phyloP scores from a whole-genome alignment of 192 early-diverging fungal genomes.

The Chytriomyces sp. region DNA sequence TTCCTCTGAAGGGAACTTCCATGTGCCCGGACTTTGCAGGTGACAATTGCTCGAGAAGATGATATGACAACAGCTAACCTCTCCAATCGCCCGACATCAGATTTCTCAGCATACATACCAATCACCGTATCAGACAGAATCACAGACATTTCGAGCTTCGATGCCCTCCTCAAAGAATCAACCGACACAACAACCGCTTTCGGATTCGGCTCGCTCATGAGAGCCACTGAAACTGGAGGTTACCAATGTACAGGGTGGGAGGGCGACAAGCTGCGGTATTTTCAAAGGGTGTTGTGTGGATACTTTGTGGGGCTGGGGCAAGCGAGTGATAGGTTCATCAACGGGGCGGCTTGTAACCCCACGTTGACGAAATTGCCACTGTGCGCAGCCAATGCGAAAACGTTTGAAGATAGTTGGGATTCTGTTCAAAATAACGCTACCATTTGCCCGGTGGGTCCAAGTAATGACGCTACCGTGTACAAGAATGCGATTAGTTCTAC shows the following conservation, averaged over 20 bases:
- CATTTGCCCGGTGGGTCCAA: not conserved
- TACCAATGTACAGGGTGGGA: not conserved
- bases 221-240: not conserved
- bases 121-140: not conserved
- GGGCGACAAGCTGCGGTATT: not conserved
- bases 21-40: slow-evolving; percentile 20
- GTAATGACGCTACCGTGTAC: not conserved
- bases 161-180: not conserved
- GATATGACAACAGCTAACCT: not conserved
- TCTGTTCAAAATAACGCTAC: not conserved
- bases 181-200: not conserved
- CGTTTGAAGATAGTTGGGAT: not conserved
- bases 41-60: not conserved
- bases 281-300: not conserved
- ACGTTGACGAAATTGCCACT: not conserved
- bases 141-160: not conserved
- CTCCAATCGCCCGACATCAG: not conserved
- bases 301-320: slow-evolving; percentile 3
- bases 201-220: not conserved
- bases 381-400: not conserved
- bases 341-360: not conserved
- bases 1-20: slow-evolving; percentile 4
- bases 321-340: not conserved
- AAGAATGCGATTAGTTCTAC: not conserved
- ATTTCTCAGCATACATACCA: slow-evolving; percentile 11